Base-by-base conservation (phyloP, 805 yeast genomes). In the Pichia sporocuriosa region DNA sequence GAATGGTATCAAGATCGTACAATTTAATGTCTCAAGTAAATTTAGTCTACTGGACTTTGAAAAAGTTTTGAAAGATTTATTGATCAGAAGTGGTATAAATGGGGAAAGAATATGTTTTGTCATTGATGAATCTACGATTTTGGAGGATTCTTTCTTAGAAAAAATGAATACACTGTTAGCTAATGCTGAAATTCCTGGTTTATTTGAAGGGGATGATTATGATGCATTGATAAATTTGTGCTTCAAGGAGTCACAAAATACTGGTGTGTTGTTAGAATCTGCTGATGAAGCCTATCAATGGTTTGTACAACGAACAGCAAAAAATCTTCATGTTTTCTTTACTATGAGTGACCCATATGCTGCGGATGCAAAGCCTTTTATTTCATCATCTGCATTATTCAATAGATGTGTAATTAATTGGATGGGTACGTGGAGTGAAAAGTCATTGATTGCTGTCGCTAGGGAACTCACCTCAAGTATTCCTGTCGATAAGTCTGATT, bases 161-260 rank as follows among this genome's bases (percentile, higher is more conserved):
- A 67, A 95, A 46, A 87, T 90, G 93, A 90, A 90, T 53, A 85
- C 95, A 0, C 64, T 90, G n/a, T 68, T 90, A 29, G 96, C 97
- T 0, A 90, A 90, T 59, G 84, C 95, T 0, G 97, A 90, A 54
- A 72, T 88, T 29, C 96, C 96, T 1, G 96, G 95, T 4, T 63
- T 90, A 12, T 90, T 86, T 58, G 84, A 76, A 42, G 88, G 79
- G 0, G 94, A 85, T 9, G 89, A 84, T 8, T 71, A 66, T 38
- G 63, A 62, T 0, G 44, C 66, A 2, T 62, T 89, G 42, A 64
- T 84, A 66, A 59, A 59, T 2, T 50, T 72, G 2, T 79, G 94
- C 44, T 60, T 68, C 10, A 79, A 77, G 12, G 78, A 73, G 36
- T 70, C 84, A 0, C 69, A 71, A 29, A 57, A 72, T 4, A 77